Conservation (phyloP, 2,329 filamentous ascomycete species). For the Alternaria panax region DNA sequence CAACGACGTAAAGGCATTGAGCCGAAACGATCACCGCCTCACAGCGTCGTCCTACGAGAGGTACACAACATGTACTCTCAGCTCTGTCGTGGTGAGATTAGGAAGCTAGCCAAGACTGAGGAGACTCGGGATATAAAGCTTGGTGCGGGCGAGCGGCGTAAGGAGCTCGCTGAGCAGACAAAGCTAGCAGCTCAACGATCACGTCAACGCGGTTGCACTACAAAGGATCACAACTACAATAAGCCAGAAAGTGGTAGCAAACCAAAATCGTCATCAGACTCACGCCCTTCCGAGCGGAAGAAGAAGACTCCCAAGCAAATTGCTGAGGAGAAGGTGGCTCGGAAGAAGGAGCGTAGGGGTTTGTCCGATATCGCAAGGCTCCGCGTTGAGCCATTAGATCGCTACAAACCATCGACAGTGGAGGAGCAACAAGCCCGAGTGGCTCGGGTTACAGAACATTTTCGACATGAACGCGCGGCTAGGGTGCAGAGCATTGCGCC, state of each 20-base stretch:
- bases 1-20: not conserved
- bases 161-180: not conserved
- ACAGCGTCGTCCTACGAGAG: not conserved
- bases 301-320: not conserved
- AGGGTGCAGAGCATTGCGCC: not conserved
- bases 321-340: constrained; percentile 4
- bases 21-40: not conserved
- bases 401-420: not conserved
- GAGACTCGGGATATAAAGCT: not conserved
- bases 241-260: not conserved
- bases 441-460: not conserved
- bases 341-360: not conserved
- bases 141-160: not conserved
- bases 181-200: not conserved
- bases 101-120: not conserved
- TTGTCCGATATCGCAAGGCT: not conserved
- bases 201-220: not conserved
- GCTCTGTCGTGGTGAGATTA: not conserved
- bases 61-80: constrained; percentile 9
- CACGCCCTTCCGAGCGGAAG: not conserved
- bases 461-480: not conserved
- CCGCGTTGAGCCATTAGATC: not conserved
- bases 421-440: not conserved
- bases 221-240: not conserved
- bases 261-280: not conserved